A percentile compares a stretch with the other conserved stretches of the same genome.
Conservation (phyloP, 1,139 yeast species). For the Lodderomyces metapsilosis region DNA sequence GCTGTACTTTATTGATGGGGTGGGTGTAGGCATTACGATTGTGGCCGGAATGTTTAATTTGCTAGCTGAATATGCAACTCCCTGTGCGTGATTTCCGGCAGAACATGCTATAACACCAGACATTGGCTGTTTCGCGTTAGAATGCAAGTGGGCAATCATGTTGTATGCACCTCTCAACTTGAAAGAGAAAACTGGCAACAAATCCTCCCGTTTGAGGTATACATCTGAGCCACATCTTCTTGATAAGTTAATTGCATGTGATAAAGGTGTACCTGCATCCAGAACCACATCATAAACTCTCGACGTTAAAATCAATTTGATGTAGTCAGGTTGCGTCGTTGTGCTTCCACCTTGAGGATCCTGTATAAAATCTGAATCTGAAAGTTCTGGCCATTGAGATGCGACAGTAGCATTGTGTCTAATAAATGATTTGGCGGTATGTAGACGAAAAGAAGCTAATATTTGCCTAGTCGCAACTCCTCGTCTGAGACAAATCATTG, state of each 20-base stretch:
- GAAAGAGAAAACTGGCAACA: constrained; percentile 92
- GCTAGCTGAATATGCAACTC: constrained; percentile 91
- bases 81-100: constrained; percentile 99
- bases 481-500: neutral
- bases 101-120: constrained; percentile 97
- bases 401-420: constrained; percentile 3
- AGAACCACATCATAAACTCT: constrained; percentile 92
- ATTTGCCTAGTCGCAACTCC: neutral
- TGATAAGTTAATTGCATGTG: constrained; percentile 73
- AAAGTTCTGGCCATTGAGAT: constrained; percentile 46
- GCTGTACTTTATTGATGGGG: constrained; percentile 90
- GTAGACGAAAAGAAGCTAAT: neutral
- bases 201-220: constrained; percentile 83
- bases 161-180: constrained; percentile 97
- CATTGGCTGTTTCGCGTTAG: constrained; percentile 50
- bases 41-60: constrained; percentile 87
- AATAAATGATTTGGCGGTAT: neutral
- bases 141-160: constrained; percentile 84
- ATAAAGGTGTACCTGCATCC: constrained; percentile 73
- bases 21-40: constrained; percentile 96
- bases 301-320: constrained; percentile 84
- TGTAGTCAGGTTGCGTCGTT: constrained; percentile 69
- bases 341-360: constrained; percentile 22
- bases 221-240: constrained; percentile 72
- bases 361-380: constrained; percentile 48